phyloP scores from a whole-genome alignment of 768 basidiomycete species.

The Tephrocybe rancida region DNA sequence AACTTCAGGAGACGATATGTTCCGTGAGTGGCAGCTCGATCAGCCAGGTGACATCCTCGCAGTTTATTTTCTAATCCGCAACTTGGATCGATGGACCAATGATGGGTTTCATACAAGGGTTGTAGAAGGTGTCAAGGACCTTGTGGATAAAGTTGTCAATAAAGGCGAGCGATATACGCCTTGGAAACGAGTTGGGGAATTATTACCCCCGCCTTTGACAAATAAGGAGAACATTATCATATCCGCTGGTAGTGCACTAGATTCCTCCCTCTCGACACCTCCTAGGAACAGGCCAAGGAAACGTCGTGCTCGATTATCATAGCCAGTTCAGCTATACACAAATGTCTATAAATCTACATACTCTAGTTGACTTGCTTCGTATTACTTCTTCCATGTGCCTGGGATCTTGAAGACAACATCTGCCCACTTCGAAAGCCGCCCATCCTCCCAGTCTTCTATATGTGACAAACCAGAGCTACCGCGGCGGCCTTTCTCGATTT shows the following conservation, averaged over 20 bases:
- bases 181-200: conserved; percentile 50
- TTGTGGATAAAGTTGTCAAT: conserved; percentile 35
- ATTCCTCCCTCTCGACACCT: conserved; percentile 14
- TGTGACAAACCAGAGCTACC: conserved; percentile 67
- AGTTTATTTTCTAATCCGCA: conserved; percentile 52
- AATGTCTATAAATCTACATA: background rate
- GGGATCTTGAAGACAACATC: conserved; percentile 70
- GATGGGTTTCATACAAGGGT: conserved; percentile 42
- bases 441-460: conserved; percentile 77
- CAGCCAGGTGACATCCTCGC: conserved; percentile 45
- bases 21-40: conserved; percentile 53
- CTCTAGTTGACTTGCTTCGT: background rate
- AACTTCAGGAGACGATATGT: conserved; percentile 22
- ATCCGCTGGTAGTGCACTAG: conserved; percentile 16
- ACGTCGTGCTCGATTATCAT: background rate
- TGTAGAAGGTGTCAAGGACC: conserved; percentile 36
- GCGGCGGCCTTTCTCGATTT: conserved; percentile 66
- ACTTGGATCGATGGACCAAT: conserved; percentile 56
- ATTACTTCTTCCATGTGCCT: conserved; percentile 68
- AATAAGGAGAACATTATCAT: conserved; percentile 36
- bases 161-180: conserved; percentile 38
- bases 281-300: conserved; percentile 17
- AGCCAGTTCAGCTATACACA: background rate
- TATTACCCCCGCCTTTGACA: conserved; percentile 16
- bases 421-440: conserved; percentile 70